Evolutionary conservation across 257 asterid species (phyloP).

Genomic region (Solanum phureja): DNA sequence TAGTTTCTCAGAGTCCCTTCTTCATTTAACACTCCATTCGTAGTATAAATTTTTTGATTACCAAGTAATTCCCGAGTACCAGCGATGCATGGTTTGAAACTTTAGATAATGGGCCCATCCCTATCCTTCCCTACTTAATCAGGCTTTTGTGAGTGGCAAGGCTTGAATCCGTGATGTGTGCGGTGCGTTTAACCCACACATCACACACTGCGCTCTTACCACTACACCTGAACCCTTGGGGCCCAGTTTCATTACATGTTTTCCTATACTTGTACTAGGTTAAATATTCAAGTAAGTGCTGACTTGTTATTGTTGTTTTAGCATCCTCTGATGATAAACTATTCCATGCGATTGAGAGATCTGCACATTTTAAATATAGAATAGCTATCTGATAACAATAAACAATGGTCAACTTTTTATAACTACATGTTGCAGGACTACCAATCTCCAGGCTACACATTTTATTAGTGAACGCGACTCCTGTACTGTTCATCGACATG

Average conservation of each 20-base stretch:
- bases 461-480: background rate
- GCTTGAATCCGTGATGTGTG: background rate
- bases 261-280: background rate
- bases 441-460: background rate
- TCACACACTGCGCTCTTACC: background rate
- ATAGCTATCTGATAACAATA: background rate
- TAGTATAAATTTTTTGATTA: background rate
- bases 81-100: background rate
- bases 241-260: background rate
- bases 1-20: background rate
- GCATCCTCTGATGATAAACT: background rate
- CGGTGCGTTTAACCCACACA: background rate
- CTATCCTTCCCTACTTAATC: background rate
- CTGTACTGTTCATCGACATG: background rate
- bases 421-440: background rate
- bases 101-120: background rate
- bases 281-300: background rate
- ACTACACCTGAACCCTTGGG: background rate
- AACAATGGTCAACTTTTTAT: background rate
- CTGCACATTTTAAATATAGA: background rate
- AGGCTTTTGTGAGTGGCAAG: background rate
- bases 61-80: background rate
- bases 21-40: background rate
- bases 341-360: background rate
- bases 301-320: background rate